Conservation (phyloP, 2,329 filamentous ascomycete species). For the Xylariaceae sp. region DNA sequence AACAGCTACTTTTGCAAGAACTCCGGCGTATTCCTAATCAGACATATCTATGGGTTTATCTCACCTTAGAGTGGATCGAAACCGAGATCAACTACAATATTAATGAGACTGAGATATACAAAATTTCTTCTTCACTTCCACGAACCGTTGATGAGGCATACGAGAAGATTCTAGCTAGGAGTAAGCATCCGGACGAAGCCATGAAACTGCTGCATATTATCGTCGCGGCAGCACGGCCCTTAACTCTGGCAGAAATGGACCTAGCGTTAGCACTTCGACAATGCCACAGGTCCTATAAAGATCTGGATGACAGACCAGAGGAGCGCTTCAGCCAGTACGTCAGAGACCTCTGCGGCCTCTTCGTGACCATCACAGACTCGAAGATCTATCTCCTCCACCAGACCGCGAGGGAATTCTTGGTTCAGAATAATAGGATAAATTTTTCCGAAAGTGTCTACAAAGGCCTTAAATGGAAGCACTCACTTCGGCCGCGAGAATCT, state of each 20-base stretch:
- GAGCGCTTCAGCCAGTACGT: conserved; percentile 30
- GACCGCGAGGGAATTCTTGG: conserved; percentile 47
- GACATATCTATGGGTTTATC: conserved; percentile 17
- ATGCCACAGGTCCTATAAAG: not conserved
- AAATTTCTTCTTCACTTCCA: not conserved
- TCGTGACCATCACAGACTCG: conserved; percentile 42
- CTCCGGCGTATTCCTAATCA: conserved; percentile 1
- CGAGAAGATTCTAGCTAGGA: conserved; percentile 7
- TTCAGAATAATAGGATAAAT: conserved; percentile 10
- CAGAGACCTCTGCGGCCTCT: conserved; percentile 44
- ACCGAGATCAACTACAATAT: not conserved
- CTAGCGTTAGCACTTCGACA: not conserved
- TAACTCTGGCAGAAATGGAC: conserved; percentile 3
- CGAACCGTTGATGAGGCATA: conserved; percentile 5
- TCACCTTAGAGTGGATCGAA: not conserved
- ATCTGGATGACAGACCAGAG: not conserved
- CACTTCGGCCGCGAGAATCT: conserved; percentile 12
- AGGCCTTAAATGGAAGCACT: conserved; percentile 13
- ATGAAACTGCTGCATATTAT: conserved; percentile 7
- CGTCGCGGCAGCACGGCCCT: not conserved
- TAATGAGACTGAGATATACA: not conserved
- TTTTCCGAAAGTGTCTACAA: not conserved
- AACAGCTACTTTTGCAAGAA: not conserved
- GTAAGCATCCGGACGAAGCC: not conserved
- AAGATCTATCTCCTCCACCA: conserved; percentile 48